phyloP scores from a whole-genome alignment of 192 early-diverging fungal genomes.

The Coemansia asiatica region DNA sequence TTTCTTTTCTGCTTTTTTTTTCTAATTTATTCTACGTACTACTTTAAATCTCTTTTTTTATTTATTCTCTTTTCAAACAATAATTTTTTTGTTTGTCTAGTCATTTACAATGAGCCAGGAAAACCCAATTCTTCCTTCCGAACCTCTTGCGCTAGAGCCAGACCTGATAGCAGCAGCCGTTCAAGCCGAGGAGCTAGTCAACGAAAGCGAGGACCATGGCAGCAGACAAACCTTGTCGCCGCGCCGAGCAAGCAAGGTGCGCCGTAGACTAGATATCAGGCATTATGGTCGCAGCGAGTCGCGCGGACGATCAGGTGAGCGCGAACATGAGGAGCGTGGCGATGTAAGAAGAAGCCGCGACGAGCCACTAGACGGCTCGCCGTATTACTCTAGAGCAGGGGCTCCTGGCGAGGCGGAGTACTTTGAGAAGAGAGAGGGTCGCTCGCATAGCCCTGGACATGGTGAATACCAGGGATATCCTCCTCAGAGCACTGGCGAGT shows the following conservation, averaged over 20 bases:
- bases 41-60: too few species aligned
- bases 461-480: background rate
- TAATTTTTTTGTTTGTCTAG: too few species aligned
- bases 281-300: conserved; percentile 45
- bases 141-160: conserved; percentile 45
- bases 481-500: background rate
- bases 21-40: too few species aligned
- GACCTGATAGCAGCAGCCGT: conserved; percentile 35
- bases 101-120: conserved; percentile 28
- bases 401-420: background rate
- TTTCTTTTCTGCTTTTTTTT: too few species aligned
- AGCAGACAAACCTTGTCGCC: conserved; percentile 16
- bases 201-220: background rate
- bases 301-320: background rate
- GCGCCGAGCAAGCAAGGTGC: conserved; percentile 29
- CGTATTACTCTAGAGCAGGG: background rate
- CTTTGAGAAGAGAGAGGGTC: conserved; percentile 11
- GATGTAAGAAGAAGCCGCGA: background rate
- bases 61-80: too few species aligned
- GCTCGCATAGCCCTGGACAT: conserved; percentile 25
- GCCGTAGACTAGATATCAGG: conserved; percentile 37
- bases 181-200: conserved; percentile 15
- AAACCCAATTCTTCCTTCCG: conserved; percentile 53
- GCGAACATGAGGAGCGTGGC: background rate
- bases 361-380: background rate